phyloP scores from a whole-genome alignment of 768 basidiomycete genomes.

The Gymnopilus dilepis region DNA sequence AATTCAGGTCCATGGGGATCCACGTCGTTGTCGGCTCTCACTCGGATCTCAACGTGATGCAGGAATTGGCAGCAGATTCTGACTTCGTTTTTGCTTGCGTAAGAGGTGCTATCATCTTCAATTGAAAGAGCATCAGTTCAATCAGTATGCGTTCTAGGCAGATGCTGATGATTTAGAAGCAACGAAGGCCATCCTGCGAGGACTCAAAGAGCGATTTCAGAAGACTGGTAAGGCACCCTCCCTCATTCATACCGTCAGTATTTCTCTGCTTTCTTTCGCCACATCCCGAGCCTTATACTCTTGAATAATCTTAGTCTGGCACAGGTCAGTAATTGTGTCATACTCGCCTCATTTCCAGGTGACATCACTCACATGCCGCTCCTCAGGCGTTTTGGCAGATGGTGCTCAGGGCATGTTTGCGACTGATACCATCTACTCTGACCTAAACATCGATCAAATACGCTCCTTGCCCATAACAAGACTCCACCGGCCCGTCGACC shows the following conservation, averaged over 20 bases:
- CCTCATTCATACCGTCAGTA: constrained; percentile 50
- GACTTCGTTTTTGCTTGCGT: constrained; percentile 53
- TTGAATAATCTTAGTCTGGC: constrained; percentile 33
- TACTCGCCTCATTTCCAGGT: neutral
- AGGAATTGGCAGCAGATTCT: constrained; percentile 44
- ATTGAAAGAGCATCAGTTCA: neutral
- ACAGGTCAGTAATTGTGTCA: constrained; percentile 29
- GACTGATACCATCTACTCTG: constrained; percentile 49
- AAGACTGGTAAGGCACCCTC: constrained; percentile 37
- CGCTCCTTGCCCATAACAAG: constrained; percentile 49
- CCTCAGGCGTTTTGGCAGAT: constrained; percentile 45
- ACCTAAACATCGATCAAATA: constrained; percentile 50
- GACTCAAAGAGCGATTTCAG: constrained; percentile 40
- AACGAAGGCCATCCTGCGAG: constrained; percentile 43
- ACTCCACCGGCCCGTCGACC: constrained; percentile 55
- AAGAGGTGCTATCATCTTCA: constrained; percentile 4
- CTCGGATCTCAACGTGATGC: constrained; percentile 43
- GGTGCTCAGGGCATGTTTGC: constrained; percentile 46
- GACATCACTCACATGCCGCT: neutral
- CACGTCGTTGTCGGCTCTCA: constrained; percentile 46
- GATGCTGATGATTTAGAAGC: constrained; percentile 45
- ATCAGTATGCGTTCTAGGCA: constrained; percentile 30
- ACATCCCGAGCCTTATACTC: neutral
- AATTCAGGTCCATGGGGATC: constrained; percentile 40
- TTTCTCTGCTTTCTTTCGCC: neutral